Percentiles rank a stretch among this genome's conserved stretches.
Evolutionary conservation across 2,329 filamentous ascomycete species (phyloP).

Genomic region (Sarocladiaceae sp.): DNA sequence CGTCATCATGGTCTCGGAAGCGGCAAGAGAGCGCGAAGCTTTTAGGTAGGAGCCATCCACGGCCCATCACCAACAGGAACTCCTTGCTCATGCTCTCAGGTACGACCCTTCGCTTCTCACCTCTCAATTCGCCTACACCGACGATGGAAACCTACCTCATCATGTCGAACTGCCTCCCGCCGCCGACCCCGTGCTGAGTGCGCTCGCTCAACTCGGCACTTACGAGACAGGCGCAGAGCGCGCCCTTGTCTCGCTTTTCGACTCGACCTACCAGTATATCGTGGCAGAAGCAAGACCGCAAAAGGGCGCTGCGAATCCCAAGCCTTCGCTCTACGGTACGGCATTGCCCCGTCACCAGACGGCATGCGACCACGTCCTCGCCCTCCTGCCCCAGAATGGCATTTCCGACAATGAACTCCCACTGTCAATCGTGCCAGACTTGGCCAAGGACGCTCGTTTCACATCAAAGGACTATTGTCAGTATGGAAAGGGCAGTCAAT

Average conservation of each 20-base stretch:
- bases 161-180: slow-evolving; percentile 17
- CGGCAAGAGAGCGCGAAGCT: background rate
- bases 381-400: background rate
- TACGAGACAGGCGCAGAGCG: slow-evolving; percentile 35
- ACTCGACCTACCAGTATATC: slow-evolving; percentile 38
- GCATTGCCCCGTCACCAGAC: slow-evolving; percentile 17
- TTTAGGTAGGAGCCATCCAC: slow-evolving; percentile 5
- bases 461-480: slow-evolving; percentile 11
- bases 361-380: slow-evolving; percentile 12
- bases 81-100: background rate
- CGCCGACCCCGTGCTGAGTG: slow-evolving; percentile 32
- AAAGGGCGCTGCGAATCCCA: background rate
- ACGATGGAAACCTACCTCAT: slow-evolving; percentile 17
- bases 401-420: background rate
- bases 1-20: slow-evolving; percentile 2
- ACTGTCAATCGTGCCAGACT: slow-evolving; percentile 22
- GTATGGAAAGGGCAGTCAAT: slow-evolving; percentile 14
- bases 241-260: slow-evolving; percentile 44
- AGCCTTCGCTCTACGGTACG: slow-evolving; percentile 15
- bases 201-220: slow-evolving; percentile 42
- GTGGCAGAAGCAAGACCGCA: slow-evolving; percentile 41
- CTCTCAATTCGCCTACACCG: slow-evolving; percentile 12
- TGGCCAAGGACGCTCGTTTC: slow-evolving; percentile 26
- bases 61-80: no score
- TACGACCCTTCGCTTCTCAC: background rate